phyloP scores from a whole-genome alignment of 495 filamentous ascomycete genomes.

The Hypomontagnella monticulosa region DNA sequence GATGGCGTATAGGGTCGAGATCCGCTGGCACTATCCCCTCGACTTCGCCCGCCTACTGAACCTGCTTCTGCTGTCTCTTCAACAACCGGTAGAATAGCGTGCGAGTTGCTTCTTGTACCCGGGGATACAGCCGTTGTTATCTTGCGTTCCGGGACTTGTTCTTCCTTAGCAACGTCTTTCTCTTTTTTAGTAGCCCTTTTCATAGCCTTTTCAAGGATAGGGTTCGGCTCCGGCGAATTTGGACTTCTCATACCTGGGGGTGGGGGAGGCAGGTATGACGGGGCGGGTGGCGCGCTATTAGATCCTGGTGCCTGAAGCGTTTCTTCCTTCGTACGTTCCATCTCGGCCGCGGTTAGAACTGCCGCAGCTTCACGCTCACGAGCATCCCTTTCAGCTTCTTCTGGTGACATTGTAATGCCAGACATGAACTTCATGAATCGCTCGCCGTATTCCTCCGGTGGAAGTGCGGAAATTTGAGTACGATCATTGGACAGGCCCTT shows the following conservation, averaged over 20 bases:
- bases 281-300: constrained; percentile 48
- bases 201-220: constrained; percentile 46
- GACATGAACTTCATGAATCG: constrained; percentile 94
- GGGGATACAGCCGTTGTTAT: constrained; percentile 60
- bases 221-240: constrained; percentile 53
- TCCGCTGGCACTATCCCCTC: constrained; percentile 56
- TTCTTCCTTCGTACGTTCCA: constrained; percentile 42
- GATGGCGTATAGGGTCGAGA: constrained; percentile 54
- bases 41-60: constrained; percentile 67
- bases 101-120: constrained; percentile 59
- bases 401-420: constrained; percentile 85
- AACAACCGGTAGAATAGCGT: constrained; percentile 83
- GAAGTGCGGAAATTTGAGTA: constrained; percentile 90
- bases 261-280: constrained; percentile 57
- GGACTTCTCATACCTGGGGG: constrained; percentile 56
- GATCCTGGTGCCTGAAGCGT: constrained; percentile 18
- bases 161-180: constrained; percentile 55
- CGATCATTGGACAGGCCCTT: constrained; percentile 86
- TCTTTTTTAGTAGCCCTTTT: constrained; percentile 48
- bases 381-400: constrained; percentile 76
- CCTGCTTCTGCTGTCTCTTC: constrained; percentile 88
- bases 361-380: constrained; percentile 59
- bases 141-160: constrained; percentile 57
- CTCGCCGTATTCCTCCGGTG: constrained; percentile 90
- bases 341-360: constrained; percentile 48